Evolutionary conservation across 106 monocot species (phyloP), one percentile per base, ranked within the genome.

Genomic region (Dendrobium huoshanense): DNA sequence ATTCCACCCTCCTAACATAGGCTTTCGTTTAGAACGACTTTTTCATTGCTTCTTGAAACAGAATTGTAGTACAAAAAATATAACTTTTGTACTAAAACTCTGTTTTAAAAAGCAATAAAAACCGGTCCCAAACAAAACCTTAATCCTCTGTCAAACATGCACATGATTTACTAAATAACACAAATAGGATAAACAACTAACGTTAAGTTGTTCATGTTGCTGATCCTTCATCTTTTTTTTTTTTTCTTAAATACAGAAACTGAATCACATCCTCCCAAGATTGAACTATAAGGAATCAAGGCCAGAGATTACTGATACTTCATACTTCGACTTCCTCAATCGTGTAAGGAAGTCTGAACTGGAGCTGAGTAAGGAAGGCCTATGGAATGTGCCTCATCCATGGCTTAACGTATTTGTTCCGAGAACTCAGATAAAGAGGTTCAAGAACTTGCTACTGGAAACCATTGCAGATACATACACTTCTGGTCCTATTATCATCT

Each of bases 361-460:
- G 55, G 51, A 73, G n/a, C 82, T 88, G 22, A 84, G 85, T 64
- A 49, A 48, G 42, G 48, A 65, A 44, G 87, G 85, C 4, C 59
- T 85, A 41, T 91, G 86, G 91, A 84, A 91, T 13, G 88, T 91
- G 33, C 75, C 88, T 16, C 91, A 91, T 37, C 91, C 91, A 42
- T 91, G 91, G 88, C 59, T 88, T 16, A 87, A 81, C 77, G 29
- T 91, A 0, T 88, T 91, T 67, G 85, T 91, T 15, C 91, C 91
- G 3, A 79, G 41, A 45, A 11, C 73, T 78, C 79, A 82, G 6
- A 78, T 82, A 13, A 49, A 15, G 59, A 55, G 48, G 41, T 64
- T 82, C 37, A 82, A 82, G 7, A 59, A 72, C n/a, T 43, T 87
- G 79, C 17, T 91, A 47, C 49, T 70, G 75, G 40, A 67, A 20